Percentiles rank a stretch among this genome's conserved stretches.
These are phyloP conservation scores for Backusella tarrabulga DNA, from an alignment of 192 early-diverging fungal species.

Conservation along the genomic window DNA sequence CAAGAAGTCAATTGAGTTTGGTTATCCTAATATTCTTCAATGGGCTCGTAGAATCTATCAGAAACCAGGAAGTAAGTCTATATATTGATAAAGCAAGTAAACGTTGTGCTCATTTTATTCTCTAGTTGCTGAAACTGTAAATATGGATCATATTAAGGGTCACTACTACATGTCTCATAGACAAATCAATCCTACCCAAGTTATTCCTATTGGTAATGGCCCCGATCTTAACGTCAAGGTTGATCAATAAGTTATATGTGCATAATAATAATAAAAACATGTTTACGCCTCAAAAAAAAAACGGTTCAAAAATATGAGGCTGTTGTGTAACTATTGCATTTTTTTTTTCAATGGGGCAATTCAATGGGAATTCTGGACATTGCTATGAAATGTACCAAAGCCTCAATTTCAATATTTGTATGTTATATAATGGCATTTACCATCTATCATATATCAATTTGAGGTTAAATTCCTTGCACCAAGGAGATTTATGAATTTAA, in stretches of 20 bases:
- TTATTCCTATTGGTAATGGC: conserved; percentile 77
- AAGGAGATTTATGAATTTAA: too few relatives aligned
- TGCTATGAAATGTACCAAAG: too few relatives aligned
- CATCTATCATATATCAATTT: too few relatives aligned
- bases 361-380: not conserved
- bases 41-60: conserved; percentile 86
- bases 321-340: not conserved
- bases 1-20: conserved; percentile 76
- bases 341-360: not conserved
- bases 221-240: conserved; percentile 38
- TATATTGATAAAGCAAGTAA: too few relatives aligned
- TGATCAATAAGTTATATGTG: conserved; percentile 1
- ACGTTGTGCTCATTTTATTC: not conserved
- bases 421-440: too few relatives aligned
- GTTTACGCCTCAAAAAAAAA: not conserved
- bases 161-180: conserved; percentile 91
- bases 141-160: conserved; percentile 95
- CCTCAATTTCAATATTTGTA: too few relatives aligned
- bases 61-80: conserved; percentile 50
- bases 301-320: not conserved
- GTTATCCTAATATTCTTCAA: conserved; percentile 85
- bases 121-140: conserved; percentile 74
- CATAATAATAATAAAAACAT: not conserved
- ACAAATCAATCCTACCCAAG: conserved; percentile 88
- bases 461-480: too few relatives aligned